Percentiles rank a stretch among this genome's conserved stretches.
These are phyloP conservation scores for Lentinula sp. DNA, from an alignment of 768 basidiomycete species.

Conservation along the genomic window DNA sequence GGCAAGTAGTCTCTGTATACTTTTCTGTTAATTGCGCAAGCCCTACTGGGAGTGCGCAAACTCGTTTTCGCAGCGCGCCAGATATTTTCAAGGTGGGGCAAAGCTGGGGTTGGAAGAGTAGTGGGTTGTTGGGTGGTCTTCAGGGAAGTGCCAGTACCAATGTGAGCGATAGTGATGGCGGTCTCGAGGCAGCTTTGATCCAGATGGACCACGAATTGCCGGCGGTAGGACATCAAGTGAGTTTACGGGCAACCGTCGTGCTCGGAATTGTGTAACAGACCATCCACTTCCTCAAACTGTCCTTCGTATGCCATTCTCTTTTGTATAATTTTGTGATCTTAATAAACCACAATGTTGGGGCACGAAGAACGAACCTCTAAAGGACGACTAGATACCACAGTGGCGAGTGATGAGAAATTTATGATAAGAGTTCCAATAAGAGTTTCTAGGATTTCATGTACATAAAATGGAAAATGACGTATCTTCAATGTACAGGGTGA, in stretches of 20 bases:
- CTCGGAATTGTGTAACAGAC: constrained; percentile 7
- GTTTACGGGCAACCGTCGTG: constrained; percentile 8
- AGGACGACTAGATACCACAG: too few relatives aligned
- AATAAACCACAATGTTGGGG: too few relatives aligned
- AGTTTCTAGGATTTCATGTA: too few relatives aligned
- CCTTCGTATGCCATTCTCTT: too few relatives aligned
- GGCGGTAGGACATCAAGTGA: constrained; percentile 17
- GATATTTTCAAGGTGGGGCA: constrained; percentile 81
- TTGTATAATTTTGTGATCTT: too few relatives aligned
- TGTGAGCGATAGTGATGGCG: constrained; percentile 33
- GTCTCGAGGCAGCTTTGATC: constrained; percentile 11
- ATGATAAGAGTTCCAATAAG: too few relatives aligned
- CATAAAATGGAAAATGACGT: too few relatives aligned
- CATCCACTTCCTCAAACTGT: background rate
- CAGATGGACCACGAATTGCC: constrained; percentile 7
- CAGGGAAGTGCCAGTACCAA: constrained; percentile 26
- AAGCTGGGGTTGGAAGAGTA: constrained; percentile 92
- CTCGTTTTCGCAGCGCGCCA: constrained; percentile 79
- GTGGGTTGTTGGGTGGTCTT: constrained; percentile 26
- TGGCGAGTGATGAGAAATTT: too few relatives aligned
- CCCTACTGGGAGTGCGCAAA: constrained; percentile 75
- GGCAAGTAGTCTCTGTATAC: constrained; percentile 67
- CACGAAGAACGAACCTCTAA: too few relatives aligned
- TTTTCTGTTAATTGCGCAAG: constrained; percentile 82
- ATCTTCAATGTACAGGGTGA: background rate